Evolutionary conservation across 2,329 filamentous ascomycete genomes (phyloP).

Genomic region (Fusarium sp.): DNA sequence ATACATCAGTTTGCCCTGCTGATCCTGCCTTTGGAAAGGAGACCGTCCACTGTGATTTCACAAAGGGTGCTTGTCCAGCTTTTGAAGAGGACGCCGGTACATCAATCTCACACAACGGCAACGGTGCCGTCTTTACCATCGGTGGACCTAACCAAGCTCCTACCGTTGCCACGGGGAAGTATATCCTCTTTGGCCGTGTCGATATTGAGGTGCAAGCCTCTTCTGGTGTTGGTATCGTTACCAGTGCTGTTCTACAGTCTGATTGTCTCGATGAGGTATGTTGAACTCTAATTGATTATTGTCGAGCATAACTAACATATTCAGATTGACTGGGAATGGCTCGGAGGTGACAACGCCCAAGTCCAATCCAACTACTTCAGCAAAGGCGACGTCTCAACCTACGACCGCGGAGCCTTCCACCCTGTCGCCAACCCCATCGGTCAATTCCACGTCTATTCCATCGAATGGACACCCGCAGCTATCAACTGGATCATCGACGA

Average conservation of each 20-base stretch:
- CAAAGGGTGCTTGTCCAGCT: constrained; percentile 63
- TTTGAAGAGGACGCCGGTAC: constrained; percentile 42
- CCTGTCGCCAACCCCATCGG: constrained; percentile 61
- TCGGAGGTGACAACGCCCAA: constrained; percentile 73
- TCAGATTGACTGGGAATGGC: constrained; percentile 85
- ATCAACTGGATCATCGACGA: constrained; percentile 75
- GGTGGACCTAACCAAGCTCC: constrained; percentile 65
- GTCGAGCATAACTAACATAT: background rate
- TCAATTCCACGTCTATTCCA: constrained; percentile 70
- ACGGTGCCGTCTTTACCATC: constrained; percentile 63
- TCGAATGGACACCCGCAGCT: constrained; percentile 74
- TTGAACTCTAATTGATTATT: background rate
- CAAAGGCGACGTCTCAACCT: constrained; percentile 72
- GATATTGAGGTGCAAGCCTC: constrained; percentile 77
- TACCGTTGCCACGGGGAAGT: constrained; percentile 76
- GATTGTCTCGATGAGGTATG: constrained; percentile 72
- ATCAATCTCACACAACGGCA: constrained; percentile 39
- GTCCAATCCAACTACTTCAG: constrained; percentile 88
- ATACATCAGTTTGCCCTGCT: constrained; percentile 63
- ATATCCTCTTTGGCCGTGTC: constrained; percentile 86
- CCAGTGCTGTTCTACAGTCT: constrained; percentile 79
- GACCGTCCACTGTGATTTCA: constrained; percentile 71
- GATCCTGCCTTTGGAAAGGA: constrained; percentile 74
- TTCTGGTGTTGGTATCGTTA: constrained; percentile 79
- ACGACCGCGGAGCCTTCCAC: constrained; percentile 70